Evolutionary conservation across 2,329 filamentous ascomycete genomes (phyloP).

Genomic region (Hirsutella minnesotensis): DNA sequence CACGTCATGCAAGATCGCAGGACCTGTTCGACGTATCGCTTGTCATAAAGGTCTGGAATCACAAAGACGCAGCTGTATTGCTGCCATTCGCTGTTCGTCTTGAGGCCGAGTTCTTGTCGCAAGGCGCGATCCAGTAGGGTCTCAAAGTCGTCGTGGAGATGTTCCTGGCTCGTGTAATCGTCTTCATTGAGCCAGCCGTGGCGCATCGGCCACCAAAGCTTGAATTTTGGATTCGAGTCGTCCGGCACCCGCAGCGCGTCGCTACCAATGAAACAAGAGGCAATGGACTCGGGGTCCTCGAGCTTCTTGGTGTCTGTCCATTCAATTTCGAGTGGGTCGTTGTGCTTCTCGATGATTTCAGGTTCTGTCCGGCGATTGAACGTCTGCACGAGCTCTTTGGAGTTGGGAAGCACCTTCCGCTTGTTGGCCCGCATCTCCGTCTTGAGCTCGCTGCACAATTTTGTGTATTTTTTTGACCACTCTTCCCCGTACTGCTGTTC

Average conservation of each 20-base stretch:
- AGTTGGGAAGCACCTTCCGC: slow-evolving; percentile 90
- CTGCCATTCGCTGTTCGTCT: slow-evolving; percentile 66
- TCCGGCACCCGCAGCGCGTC: slow-evolving; percentile 81
- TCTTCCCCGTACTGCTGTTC: slow-evolving; percentile 87
- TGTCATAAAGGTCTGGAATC: slow-evolving; percentile 94
- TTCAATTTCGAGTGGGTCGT: slow-evolving; percentile 84
- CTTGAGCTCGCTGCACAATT: slow-evolving; percentile 79
- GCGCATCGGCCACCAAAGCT: slow-evolving; percentile 83
- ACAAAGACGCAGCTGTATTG: slow-evolving; percentile 96
- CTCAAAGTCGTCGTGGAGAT: slow-evolving; percentile 78
- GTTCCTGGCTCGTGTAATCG: slow-evolving; percentile 70
- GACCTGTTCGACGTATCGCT: slow-evolving; percentile 75
- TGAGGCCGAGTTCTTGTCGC: slow-evolving; percentile 69
- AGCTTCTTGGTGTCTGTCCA: slow-evolving; percentile 74
- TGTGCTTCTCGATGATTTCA: slow-evolving; percentile 85
- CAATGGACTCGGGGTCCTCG: slow-evolving; percentile 49
- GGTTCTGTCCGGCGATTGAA: slow-evolving; percentile 79
- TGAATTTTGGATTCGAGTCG: slow-evolving; percentile 78
- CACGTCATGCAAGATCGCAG: slow-evolving; percentile 78
- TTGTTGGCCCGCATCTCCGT: slow-evolving; percentile 87
- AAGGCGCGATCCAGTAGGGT: slow-evolving; percentile 79
- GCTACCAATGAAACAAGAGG: slow-evolving; percentile 65
- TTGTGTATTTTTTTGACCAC: slow-evolving; percentile 60
- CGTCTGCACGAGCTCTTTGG: slow-evolving; percentile 88
- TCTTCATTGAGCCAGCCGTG: slow-evolving; percentile 82